Evolutionary conservation across 208 protist genomes (phyloP), one percentile per base, ranked within the genome.

Genomic region (Wallacemonas collosoma): DNA sequence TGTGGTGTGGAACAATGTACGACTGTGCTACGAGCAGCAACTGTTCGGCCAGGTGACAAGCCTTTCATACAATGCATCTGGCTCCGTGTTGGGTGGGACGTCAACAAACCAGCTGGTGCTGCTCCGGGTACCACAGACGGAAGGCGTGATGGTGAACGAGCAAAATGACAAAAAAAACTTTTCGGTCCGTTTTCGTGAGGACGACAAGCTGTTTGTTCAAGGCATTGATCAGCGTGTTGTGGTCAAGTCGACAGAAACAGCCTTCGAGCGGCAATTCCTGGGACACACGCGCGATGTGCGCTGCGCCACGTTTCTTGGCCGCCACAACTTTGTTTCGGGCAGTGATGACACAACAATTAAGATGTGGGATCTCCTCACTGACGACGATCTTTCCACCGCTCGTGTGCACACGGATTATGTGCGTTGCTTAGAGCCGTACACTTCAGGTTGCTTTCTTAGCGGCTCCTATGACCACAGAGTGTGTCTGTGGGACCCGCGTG

Each of bases 381-480:
- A 93, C 56, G 79, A 78, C 48, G 88, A 86, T 38, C 75, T 94
- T 3, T 77, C 67, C 47, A 82, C 80, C 1, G 82, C 75, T 3
- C 70, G 76, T 12, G 70, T 63, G n/a, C 91, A 96, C 71, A 91
- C 89, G 1, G 91, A 96, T 61, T 96, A 96, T 68, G 91, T 96
- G 40, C 87, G 91, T 17, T 80, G 69, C 26, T 71, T 96, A 35
- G 89, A 86, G 51, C 75, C 74, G 6, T 91, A 85, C 77, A 78
- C 80, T 7, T 66, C 79, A 17, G 84, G 85, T 39, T 81, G 73
- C 44, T 92, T 96, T 68, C 82, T 93, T 48, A 94, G 88, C 71
- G 91, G 91, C 36, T 94, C 89, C 15, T 96, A 96, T 66, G 91
- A 96, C 70, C 89, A 96, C 67, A 79, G 43, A 3, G 80, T 96